Base-by-base conservation (phyloP, 257 asterid species). In the Petrea volubilis region DNA sequence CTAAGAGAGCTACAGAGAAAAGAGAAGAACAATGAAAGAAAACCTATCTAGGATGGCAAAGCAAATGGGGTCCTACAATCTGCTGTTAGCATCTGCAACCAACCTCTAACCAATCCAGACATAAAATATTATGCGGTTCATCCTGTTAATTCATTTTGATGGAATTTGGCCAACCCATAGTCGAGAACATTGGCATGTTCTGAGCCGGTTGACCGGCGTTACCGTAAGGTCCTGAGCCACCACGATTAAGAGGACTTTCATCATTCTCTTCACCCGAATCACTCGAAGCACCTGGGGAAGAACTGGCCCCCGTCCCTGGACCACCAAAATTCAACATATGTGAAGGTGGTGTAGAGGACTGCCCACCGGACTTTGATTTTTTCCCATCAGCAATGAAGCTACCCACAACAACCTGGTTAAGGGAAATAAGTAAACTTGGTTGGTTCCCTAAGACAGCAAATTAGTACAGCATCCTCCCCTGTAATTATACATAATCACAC, bases 321-420 rank as follows among this genome's bases (percentile, higher is more conserved):
- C 76, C 84, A 34, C 88, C 88, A 44, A 90, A 93, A 60, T 74
- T 83, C 81, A 86, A 60, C 88, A 86, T 83, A 62, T 81, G 76
- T 7, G 96, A 57, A 58, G 87, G 63, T 44, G 83, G 78, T 6
- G 82, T 57, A 0, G 90, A 67, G 33, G 89, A 52, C 7, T 75
- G 31, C 17, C 59, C 80, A 9, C 59, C 79, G 6, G 74, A 50
- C 61, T 90, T 93, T 6, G 88, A 55, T 63, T 81, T 86, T 67
- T 88, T 93, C 21, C 86, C 97, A n/a, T 90, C 94, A 5, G 91
- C 90, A 71, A 88, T 81, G 82, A 90, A 93, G 87, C 97, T 93
- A 50, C 98, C 98, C 0, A 93, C 96, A 1, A 93, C 78, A 58
- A 93, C 88, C 96, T 93, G 88, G 58, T 47, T 47, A 61, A 49